Conservation (phyloP, 2,329 filamentous ascomycete genomes). For the Ceratocystis albifundus region DNA sequence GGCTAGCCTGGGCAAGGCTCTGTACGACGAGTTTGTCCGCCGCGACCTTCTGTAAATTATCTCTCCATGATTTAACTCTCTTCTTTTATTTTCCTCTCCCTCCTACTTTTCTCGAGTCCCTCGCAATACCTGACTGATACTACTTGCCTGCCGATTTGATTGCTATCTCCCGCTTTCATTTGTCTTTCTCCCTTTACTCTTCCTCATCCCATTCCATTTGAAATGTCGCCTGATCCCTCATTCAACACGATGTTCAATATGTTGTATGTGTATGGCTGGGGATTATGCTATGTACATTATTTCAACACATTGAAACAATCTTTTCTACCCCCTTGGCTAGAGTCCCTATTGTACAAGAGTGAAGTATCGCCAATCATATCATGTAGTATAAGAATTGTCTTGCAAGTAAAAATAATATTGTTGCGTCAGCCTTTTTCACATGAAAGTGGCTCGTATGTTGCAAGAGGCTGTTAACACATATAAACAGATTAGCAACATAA, state of each 20-base stretch:
- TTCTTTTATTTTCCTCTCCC: not conserved
- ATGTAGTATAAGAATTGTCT: not conserved
- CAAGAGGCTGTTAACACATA: too few species aligned
- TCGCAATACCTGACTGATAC: not conserved
- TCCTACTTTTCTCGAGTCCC: not conserved
- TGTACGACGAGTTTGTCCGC: slow-evolving; percentile 93
- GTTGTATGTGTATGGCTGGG: not conserved
- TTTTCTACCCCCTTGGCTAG: not conserved
- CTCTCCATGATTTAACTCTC: slow-evolving; percentile 16
- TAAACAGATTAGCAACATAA: not conserved
- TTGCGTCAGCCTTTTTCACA: not conserved
- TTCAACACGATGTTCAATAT: not conserved
- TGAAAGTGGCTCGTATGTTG: too few species aligned
- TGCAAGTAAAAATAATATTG: not conserved
- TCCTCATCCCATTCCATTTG: not conserved
- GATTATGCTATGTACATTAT: slow-evolving; percentile 9
- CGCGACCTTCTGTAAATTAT: slow-evolving; percentile 71
- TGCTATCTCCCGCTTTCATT: not conserved
- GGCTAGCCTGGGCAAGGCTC: slow-evolving; percentile 79
- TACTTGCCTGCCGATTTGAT: not conserved
- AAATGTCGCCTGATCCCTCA: not conserved
- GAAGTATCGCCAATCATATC: not conserved
- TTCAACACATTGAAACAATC: slow-evolving; percentile 6
- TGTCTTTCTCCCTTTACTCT: not conserved
- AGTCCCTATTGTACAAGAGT: not conserved